Conservation (phyloP, 495 filamentous ascomycete species). For the Aspergillus ostianus region DNA sequence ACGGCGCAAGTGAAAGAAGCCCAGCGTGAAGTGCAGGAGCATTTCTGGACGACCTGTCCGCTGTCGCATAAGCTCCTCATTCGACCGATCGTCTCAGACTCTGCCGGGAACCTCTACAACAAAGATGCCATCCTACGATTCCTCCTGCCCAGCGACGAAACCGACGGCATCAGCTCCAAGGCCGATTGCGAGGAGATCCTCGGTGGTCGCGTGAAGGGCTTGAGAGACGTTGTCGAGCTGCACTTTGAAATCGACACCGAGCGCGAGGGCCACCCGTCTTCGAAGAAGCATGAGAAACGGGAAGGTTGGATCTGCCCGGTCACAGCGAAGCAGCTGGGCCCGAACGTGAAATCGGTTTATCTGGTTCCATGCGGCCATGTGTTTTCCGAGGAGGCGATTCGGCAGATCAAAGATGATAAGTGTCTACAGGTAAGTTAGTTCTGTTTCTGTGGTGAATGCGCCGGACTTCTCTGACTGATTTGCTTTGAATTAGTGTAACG, state of each 20-base stretch:
- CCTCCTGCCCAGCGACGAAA: constrained; percentile 64
- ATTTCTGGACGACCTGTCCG: constrained; percentile 84
- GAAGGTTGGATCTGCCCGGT: constrained; percentile 79
- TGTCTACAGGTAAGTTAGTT: constrained; percentile 40
- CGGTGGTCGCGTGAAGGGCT: constrained; percentile 68
- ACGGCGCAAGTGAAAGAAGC: constrained; percentile 89
- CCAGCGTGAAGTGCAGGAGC: constrained; percentile 74
- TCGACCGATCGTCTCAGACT: constrained; percentile 80
- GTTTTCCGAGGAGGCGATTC: constrained; percentile 80
- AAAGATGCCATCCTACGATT: constrained; percentile 87
- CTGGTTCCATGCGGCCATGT: constrained; percentile 95
- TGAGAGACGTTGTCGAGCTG: constrained; percentile 88
- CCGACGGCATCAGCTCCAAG: constrained; percentile 48
- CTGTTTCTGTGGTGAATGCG: background rate
- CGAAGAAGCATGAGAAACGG: constrained; percentile 43
- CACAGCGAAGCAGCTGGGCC: constrained; percentile 81
- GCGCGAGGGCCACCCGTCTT: constrained; percentile 25
- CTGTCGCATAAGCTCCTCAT: constrained; percentile 74
- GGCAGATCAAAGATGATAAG: constrained; percentile 65
- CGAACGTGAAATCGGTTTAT: constrained; percentile 78
- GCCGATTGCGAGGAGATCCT: constrained; percentile 66
- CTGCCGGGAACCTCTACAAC: constrained; percentile 83
- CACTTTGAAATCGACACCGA: constrained; percentile 65
- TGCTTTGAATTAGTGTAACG: constrained; percentile 55
- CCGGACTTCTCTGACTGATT: background rate